Evolutionary conservation across 2,329 filamentous ascomycete genomes (phyloP).

Genomic region (Ceratocystis destructans): DNA sequence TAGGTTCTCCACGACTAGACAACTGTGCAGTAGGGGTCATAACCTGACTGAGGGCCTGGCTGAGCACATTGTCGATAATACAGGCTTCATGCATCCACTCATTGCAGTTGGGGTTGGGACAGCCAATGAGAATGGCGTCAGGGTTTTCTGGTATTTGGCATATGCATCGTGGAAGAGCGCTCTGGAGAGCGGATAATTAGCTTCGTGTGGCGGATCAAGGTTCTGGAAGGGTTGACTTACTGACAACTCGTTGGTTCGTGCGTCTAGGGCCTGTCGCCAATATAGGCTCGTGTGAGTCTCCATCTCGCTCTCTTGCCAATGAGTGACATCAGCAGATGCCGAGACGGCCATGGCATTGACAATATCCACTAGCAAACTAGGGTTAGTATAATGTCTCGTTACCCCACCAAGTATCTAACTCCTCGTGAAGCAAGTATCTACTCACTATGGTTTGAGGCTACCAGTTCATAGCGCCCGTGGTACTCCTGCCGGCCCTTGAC

Average conservation of each 20-base stretch:
- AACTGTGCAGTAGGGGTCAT: slow-evolving; percentile 38
- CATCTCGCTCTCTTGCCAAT: slow-evolving; percentile 57
- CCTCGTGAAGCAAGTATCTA: slow-evolving; percentile 7
- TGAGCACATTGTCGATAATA: slow-evolving; percentile 41
- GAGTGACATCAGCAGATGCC: slow-evolving; percentile 44
- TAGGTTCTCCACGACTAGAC: background rate
- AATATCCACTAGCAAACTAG: slow-evolving; percentile 44
- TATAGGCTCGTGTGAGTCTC: slow-evolving; percentile 46
- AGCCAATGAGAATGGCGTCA: slow-evolving; percentile 46
- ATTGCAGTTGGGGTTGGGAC: slow-evolving; percentile 39
- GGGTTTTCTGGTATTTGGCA: slow-evolving; percentile 49
- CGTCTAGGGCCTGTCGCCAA: slow-evolving; percentile 51
- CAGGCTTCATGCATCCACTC: slow-evolving; percentile 53
- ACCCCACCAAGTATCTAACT: too few species aligned
- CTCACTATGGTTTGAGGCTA: slow-evolving; percentile 59
- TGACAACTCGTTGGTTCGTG: slow-evolving; percentile 42
- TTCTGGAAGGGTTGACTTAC: slow-evolving; percentile 29
- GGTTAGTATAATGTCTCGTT: too few species aligned
- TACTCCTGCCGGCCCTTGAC: slow-evolving; percentile 48
- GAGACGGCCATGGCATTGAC: slow-evolving; percentile 61
- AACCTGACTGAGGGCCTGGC: slow-evolving; percentile 36
- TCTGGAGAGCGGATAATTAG: slow-evolving; percentile 20
- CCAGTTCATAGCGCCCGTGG: slow-evolving; percentile 53
- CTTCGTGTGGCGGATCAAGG: slow-evolving; percentile 2
- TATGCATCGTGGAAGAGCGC: slow-evolving; percentile 40